phyloP scores from a whole-genome alignment of 2,329 filamentous ascomycete genomes.

The Coniosporium tulheliwenetii region DNA sequence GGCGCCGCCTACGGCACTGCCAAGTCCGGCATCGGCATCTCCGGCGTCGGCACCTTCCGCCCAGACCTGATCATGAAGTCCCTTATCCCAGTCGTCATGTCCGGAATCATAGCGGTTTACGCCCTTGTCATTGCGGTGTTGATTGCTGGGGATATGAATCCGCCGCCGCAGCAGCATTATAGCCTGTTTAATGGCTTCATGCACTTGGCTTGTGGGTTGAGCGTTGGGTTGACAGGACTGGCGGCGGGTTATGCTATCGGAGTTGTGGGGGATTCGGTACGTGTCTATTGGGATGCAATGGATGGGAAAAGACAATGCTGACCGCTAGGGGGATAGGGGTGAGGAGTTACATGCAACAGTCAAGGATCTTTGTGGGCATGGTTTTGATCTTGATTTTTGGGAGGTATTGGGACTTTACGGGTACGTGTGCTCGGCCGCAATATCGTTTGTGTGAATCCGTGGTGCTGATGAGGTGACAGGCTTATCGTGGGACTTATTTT shows the following conservation, averaged over 20 bases:
- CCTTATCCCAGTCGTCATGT: constrained; percentile 87
- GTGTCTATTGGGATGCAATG: constrained; percentile 9
- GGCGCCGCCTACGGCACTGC: constrained; percentile 79
- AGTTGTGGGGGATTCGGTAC: constrained; percentile 76
- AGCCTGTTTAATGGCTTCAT: constrained; percentile 85
- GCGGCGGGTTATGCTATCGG: constrained; percentile 95
- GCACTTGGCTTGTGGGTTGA: constrained; percentile 81
- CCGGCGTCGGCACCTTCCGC: constrained; percentile 70
- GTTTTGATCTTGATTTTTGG: constrained; percentile 97
- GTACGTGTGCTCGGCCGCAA: constrained; percentile 34
- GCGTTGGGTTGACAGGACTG: constrained; percentile 81
- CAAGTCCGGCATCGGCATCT: constrained; percentile 78
- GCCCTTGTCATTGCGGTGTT: constrained; percentile 92
- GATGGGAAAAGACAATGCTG: not conserved
- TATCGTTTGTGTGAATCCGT: not conserved
- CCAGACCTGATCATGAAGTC: constrained; percentile 91
- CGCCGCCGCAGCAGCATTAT: constrained; percentile 53
- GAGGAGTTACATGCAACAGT: constrained; percentile 90
- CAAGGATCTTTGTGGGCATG: constrained; percentile 94
- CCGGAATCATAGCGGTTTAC: constrained; percentile 97
- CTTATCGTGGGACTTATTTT: constrained; percentile 87
- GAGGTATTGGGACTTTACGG: constrained; percentile 95
- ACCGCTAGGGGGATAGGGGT: constrained; percentile 42
- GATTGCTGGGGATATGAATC: constrained; percentile 77
- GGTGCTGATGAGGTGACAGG: constrained; percentile 28